Evolutionary conservation across 2,329 filamentous ascomycete species (phyloP), one percentile per base, ranked within the genome.

Genomic region (Aureobasidium uvarum): DNA sequence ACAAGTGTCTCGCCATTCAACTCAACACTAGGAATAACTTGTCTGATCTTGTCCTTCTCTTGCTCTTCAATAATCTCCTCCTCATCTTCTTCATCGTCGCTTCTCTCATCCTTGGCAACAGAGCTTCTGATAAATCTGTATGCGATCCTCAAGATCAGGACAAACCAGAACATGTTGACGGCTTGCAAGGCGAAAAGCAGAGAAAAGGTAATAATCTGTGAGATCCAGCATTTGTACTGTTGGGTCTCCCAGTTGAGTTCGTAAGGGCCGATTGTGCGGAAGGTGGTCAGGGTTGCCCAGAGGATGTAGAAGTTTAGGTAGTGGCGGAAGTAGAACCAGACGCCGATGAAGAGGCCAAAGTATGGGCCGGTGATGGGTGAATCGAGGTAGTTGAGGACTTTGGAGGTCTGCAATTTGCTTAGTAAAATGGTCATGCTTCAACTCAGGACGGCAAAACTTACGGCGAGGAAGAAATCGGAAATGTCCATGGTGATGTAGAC

Each of bases 401-500:
- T 97, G 67, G 92, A 96, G 1, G 91, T 95, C 89, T 93, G 70
- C 7, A 11, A 33, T 43, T 28, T 48, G 20, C 8, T 31, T 58
- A 62, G 51, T 10, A 16, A 39, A 13, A 13, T 10, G 33, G 10
- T 36, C 10, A 36, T 36, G 33, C 14, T 0, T 23, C 16, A 13
- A 5, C 11, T 20, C 7, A 66, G 28, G 67, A 45, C 5, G 4
- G 13, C 38, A 36, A 23, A n/a, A 76, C 88, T 79, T 85, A 93
- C 90, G 43, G 94, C 93, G 51, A 97, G 84, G 85, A 97, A 97
- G 80, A 97, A 96, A 77, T 97, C 93, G 67, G 89, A 92, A 68
- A 97, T 90, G 74, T 98, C 93, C 77, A 96, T 92, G 11, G 93
- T 96, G 68, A 95, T 92, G 78, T 96, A 98, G 39, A 98, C 92